Conservation (phyloP, 2,329 filamentous ascomycete species). For the Dactylellina leptospora region DNA sequence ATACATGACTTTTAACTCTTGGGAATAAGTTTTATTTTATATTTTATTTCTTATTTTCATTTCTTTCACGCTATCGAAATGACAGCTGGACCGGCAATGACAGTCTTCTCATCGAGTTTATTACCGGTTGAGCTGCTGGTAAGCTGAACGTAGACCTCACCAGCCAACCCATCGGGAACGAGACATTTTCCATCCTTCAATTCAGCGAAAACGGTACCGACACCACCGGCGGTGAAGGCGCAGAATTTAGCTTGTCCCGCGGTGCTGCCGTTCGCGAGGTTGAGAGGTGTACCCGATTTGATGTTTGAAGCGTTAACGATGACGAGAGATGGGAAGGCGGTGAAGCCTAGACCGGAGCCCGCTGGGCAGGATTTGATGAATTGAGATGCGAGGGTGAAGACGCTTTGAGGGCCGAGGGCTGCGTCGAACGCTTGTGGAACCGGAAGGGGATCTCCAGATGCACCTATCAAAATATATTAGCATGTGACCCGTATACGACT, state of each 20-base stretch:
- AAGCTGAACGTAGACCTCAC: slow-evolving; percentile 74
- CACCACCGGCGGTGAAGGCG: slow-evolving; percentile 60
- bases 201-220: slow-evolving; percentile 69
- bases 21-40: neutral
- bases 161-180: slow-evolving; percentile 70
- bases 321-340: slow-evolving; percentile 68
- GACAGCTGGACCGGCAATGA: slow-evolving; percentile 64
- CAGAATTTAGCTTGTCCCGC: slow-evolving; percentile 60
- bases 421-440: slow-evolving; percentile 76
- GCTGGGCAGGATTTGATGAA: slow-evolving; percentile 77
- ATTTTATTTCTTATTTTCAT: neutral
- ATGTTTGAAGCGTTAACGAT: slow-evolving; percentile 55
- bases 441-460: slow-evolving; percentile 62
- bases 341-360: slow-evolving; percentile 71
- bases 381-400: slow-evolving; percentile 76
- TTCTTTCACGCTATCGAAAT: slow-evolving; percentile 15
- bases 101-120: slow-evolving; percentile 69
- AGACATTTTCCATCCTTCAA: slow-evolving; percentile 69
- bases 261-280: slow-evolving; percentile 63
- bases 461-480: slow-evolving; percentile 27
- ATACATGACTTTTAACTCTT: slow-evolving; percentile 2
- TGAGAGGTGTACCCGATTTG: slow-evolving; percentile 60
- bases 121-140: slow-evolving; percentile 65
- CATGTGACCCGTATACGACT: neutral
- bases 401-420: slow-evolving; percentile 72